Base-by-base conservation (phyloP, 192 early-diverging fungal genomes). In the Coemansia sp. region DNA sequence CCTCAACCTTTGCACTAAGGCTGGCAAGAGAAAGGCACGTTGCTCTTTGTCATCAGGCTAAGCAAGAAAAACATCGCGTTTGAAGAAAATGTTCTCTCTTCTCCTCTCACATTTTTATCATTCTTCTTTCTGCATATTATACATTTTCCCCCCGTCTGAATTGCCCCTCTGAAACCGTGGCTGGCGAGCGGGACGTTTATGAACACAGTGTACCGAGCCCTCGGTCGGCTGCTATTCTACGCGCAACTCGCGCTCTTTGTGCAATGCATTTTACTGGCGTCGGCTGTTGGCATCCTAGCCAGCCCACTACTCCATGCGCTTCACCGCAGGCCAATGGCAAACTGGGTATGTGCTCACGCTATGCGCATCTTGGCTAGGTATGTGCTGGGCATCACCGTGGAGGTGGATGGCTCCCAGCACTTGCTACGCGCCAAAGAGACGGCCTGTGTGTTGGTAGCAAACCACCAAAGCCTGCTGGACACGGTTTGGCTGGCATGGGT, bases 391-490 rank as follows among this genome's bases (percentile, higher is more conserved):
- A 67, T 94, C 61, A 70, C 82, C 0, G 84, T 85, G 53, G 84
- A 78, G 34, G 74, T 93, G 12, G 85, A 87, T 31, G 85, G 86
- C 18, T 78, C 85, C 59, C 85, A 89, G 48, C 75, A 89, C 59
- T 59, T 91, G 43, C 38, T 38, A 38, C 66, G 59, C 41, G 68
- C 83, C n/a, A 73, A 65, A n/a, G 71, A 37, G 6, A 43, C 33
- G 14, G 90, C 93, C 6, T 87, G 86, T 43, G 80, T 94, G 16
- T 81, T 87, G 33, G 84, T 94, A n/a, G 87, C 87, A 58, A 96
- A 96, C 75, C 94, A 96, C 72, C 94, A 96, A 66, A 88, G 86
- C 55, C 84, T 86, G 34, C 70, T 94, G 65, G 94, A 96, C 75
- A 70, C 91, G 26, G 61, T 93, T 34, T 77, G 88, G 63, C 64